Evolutionary conservation across 129 eudicot species (phyloP).

Genomic region (Artemisia argyi): DNA sequence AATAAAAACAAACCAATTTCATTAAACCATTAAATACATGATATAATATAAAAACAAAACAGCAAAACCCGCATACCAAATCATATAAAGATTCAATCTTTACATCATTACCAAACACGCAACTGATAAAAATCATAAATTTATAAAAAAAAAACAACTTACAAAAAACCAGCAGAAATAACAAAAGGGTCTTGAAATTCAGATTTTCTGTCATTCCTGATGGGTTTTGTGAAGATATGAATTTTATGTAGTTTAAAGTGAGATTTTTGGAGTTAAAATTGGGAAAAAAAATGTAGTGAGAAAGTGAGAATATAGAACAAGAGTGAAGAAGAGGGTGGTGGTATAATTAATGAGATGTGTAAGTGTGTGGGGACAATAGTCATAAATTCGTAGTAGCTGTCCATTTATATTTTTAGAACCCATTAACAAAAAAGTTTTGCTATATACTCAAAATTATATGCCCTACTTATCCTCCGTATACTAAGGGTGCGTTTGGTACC

Average conservation of each 20-base stretch:
- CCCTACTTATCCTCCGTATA: not conserved
- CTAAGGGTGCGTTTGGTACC: too few relatives aligned
- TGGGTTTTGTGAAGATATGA: constrained; percentile 17
- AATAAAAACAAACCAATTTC: constrained; percentile 7
- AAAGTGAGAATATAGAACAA: constrained; percentile 34
- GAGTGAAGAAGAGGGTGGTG: constrained; percentile 36
- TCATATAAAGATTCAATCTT: constrained; percentile 7
- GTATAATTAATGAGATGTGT: constrained; percentile 66
- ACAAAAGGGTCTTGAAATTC: constrained; percentile 33
- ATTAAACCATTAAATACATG: constrained; percentile 19
- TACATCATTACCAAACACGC: constrained; percentile 21
- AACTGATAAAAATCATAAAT: constrained; percentile 25
- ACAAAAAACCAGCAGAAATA: constrained; percentile 56
- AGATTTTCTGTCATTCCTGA: constrained; percentile 65
- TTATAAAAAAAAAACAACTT: constrained; percentile 38
- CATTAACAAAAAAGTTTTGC: constrained; percentile 15
- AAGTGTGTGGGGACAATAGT: constrained; percentile 72
- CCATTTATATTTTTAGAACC: constrained; percentile 42
- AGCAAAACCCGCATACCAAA: constrained; percentile 27
- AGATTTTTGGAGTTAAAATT: not conserved
- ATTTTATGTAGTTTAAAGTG: not conserved
- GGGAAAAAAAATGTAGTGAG: not conserved
- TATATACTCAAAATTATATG: too few relatives aligned
- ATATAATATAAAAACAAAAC: constrained; percentile 10
- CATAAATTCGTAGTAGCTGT: constrained; percentile 63